phyloP scores from a whole-genome alignment of 306 rosid species.

The Medicago truncatula region MtrunA17r5.0-ANR NC_053045.1:33727001-33727500 shows the following conservation, averaged over 20 bases:
- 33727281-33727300: neutral
- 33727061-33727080: neutral
- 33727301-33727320: conserved; percentile 45
- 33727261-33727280: conserved; percentile 10
- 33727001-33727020: neutral
- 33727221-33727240: conserved; percentile 4
- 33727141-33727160: neutral
- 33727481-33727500: conserved; percentile 86
- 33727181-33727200: neutral
- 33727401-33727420: conserved; percentile 15
- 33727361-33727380: conserved; percentile 21
- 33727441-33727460: conserved; percentile 76
- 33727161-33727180: too few species aligned
- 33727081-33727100: neutral
- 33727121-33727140: too few species aligned
- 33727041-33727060: neutral
- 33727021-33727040: neutral
- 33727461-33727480: conserved; percentile 66
- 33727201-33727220: neutral
- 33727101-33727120: neutral
- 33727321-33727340: conserved; percentile 20
- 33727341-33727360: conserved; percentile 36
- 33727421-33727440: conserved; percentile 45
- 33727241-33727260: conserved; percentile 3
- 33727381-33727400: conserved; percentile 35